A percentile compares a stretch with the other conserved stretches of the same genome.
phyloP scores from a whole-genome alignment of 768 basidiomycete genomes.

The Russula sp. region DNA sequence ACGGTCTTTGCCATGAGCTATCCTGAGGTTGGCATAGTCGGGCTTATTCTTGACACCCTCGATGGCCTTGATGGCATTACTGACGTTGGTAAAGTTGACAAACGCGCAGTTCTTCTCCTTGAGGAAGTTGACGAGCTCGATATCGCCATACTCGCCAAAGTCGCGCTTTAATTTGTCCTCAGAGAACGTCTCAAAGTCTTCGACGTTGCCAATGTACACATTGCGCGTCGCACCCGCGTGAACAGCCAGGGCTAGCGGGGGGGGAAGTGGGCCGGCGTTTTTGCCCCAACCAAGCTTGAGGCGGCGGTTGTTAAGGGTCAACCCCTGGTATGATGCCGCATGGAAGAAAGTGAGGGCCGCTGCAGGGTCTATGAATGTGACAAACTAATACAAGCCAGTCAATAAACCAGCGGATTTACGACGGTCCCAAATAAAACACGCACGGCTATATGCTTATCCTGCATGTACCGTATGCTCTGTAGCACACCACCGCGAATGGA shows the following conservation, averaged over 20 bases:
- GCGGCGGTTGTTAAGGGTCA: constrained; percentile 88
- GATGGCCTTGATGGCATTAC: constrained; percentile 97
- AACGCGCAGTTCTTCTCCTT: constrained; percentile 97
- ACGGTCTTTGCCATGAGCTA: constrained; percentile 93
- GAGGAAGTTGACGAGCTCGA: constrained; percentile 93
- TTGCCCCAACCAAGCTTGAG: constrained; percentile 99
- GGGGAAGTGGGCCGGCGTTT: constrained; percentile 81
- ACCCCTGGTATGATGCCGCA: constrained; percentile 81
- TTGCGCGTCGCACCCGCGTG: constrained; percentile 93
- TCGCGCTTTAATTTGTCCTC: constrained; percentile 89
- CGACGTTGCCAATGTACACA: constrained; percentile 93
- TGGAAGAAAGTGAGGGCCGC: constrained; percentile 94
- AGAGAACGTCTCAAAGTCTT: constrained; percentile 89
- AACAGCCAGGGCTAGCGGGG: constrained; percentile 80
- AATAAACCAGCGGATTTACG: constrained; percentile 4
- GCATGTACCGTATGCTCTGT: constrained; percentile 92
- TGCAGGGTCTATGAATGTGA: constrained; percentile 92
- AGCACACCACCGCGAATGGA: constrained; percentile 94
- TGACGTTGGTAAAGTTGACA: constrained; percentile 92
- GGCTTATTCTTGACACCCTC: constrained; percentile 89
- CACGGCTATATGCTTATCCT: constrained; percentile 95
- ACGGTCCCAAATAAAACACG: constrained; percentile 30
- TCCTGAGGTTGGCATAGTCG: constrained; percentile 83
- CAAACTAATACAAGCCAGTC: constrained; percentile 50
- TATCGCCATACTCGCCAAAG: constrained; percentile 94